phyloP scores from a whole-genome alignment of 2,329 filamentous ascomycete genomes.

The Trichoderma aggressivum region DNA sequence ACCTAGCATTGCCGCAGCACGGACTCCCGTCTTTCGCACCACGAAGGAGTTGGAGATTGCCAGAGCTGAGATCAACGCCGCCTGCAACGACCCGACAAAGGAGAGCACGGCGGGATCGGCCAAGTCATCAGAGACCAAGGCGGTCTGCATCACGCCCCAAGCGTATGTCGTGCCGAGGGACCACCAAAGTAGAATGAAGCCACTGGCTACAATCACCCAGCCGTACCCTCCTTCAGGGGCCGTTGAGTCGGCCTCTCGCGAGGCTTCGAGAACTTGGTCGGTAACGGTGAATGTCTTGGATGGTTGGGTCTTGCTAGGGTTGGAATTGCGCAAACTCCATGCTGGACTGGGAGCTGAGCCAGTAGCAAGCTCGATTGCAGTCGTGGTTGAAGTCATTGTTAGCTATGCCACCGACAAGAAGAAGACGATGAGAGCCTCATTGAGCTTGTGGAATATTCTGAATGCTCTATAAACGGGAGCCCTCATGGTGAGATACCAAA shows the following conservation, averaged over 20 bases:
- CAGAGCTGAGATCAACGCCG: conserved; percentile 47
- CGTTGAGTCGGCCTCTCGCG: conserved; percentile 4
- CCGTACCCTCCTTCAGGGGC: conserved; percentile 29
- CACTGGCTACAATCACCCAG: conserved; percentile 28
- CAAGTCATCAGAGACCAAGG: conserved; percentile 47
- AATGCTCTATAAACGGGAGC: neutral
- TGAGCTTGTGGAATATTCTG: neutral
- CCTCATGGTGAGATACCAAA: neutral
- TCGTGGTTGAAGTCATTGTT: conserved; percentile 1
- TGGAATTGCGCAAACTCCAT: neutral
- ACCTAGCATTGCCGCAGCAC: conserved; percentile 44
- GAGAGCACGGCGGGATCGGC: conserved; percentile 50
- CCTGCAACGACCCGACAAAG: conserved; percentile 54
- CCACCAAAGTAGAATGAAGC: conserved; percentile 37
- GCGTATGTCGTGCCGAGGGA: conserved; percentile 53
- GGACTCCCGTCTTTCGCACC: conserved; percentile 47
- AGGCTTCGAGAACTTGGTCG: conserved; percentile 15
- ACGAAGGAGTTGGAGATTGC: conserved; percentile 51
- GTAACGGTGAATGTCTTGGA: neutral
- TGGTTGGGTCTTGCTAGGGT: neutral
- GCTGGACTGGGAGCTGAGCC: neutral
- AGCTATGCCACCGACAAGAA: neutral
- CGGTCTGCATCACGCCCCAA: conserved; percentile 60
- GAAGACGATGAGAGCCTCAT: neutral
- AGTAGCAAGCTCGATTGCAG: conserved; percentile 10